Evolutionary conservation across 768 basidiomycete genomes (phyloP).

Genomic region (Leccinum arenicola): DNA sequence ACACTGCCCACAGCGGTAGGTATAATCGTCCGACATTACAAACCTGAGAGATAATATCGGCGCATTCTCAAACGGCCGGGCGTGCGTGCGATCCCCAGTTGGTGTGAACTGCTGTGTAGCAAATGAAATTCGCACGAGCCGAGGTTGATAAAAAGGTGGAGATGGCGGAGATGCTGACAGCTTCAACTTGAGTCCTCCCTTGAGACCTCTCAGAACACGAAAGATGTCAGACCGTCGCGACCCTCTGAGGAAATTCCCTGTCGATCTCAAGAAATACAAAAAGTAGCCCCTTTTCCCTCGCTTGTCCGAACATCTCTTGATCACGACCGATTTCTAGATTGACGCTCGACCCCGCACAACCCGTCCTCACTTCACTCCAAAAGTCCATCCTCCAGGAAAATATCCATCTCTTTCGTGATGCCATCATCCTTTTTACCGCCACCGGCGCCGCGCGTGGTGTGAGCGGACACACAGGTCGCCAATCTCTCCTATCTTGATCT

Average conservation of each 20-base stretch:
- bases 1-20: too few relatives aligned
- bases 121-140: constrained; percentile 26
- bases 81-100: too few relatives aligned
- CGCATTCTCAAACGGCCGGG: neutral
- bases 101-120: neutral
- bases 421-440: constrained; percentile 82
- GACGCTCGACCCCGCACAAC: constrained; percentile 66
- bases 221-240: constrained; percentile 33
- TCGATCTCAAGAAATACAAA: constrained; percentile 76
- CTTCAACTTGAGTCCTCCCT: neutral
- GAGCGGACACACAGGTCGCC: constrained; percentile 76
- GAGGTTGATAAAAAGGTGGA: constrained; percentile 22
- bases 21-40: neutral
- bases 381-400: constrained; percentile 58
- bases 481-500: neutral
- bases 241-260: constrained; percentile 56
- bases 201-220: constrained; percentile 2
- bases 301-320: neutral
- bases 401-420: constrained; percentile 81
- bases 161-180: constrained; percentile 2
- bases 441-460: constrained; percentile 84
- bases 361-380: constrained; percentile 62
- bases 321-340: constrained; percentile 43
- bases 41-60: constrained; percentile 2
- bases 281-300: constrained; percentile 42